phyloP scores from a whole-genome alignment of 345 rosid species.

The Syzygium grande region DNA sequence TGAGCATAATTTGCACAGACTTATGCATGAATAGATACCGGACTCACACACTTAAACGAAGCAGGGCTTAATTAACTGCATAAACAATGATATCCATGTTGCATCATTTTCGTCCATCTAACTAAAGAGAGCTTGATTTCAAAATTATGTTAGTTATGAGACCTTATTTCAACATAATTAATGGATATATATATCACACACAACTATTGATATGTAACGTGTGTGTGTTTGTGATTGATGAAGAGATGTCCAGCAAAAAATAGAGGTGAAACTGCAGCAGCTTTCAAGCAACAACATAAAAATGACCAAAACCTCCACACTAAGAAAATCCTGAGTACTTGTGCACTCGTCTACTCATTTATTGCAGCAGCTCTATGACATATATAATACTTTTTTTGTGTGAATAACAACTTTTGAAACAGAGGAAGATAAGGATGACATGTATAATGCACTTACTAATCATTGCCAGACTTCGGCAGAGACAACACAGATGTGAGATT shows the following conservation, averaged over 20 bases:
- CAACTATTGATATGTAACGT: neutral
- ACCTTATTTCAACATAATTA: neutral
- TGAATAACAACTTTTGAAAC: neutral
- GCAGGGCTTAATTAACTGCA: neutral
- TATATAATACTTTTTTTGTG: too few relatives aligned
- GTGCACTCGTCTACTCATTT: too few relatives aligned
- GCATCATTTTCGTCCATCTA: neutral
- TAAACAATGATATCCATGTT: neutral
- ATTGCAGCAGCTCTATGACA: too few relatives aligned
- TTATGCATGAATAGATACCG: neutral
- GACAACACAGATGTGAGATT: neutral
- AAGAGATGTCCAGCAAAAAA: neutral
- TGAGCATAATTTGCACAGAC: neutral
- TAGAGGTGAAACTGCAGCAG: neutral
- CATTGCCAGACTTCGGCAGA: neutral
- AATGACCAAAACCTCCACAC: neutral
- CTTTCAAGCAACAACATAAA: neutral
- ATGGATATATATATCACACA: neutral
- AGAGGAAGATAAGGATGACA: neutral
- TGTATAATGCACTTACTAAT: neutral
- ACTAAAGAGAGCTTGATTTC: neutral
- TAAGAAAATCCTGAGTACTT: neutral
- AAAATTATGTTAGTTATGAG: rapidly evolving
- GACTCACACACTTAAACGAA: neutral
- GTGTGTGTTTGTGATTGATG: rapidly evolving